Evolutionary conservation across 164 flowering plant species (phyloP).

Genomic region (Dillenia turbinata): DNA sequence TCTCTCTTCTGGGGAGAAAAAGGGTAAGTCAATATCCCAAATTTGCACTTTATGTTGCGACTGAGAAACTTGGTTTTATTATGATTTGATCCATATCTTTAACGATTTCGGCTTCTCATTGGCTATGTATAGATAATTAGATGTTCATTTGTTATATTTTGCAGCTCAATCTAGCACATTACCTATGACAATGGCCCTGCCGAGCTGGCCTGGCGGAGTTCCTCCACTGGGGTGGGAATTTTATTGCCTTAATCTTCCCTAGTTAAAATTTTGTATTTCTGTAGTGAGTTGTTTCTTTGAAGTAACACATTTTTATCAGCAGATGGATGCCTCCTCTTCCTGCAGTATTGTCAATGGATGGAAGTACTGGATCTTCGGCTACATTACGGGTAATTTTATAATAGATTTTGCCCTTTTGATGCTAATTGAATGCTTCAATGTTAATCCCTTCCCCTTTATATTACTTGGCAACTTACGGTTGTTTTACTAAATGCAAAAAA

Average conservation of each 20-base stretch:
- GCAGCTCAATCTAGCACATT: slow-evolving; percentile 26
- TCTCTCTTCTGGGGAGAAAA: neutral
- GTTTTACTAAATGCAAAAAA: slow-evolving; percentile 4
- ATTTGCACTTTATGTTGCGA: neutral
- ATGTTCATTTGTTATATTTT: neutral
- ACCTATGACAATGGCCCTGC: slow-evolving; percentile 16
- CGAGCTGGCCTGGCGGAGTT: slow-evolving; percentile 31
- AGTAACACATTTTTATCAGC: neutral
- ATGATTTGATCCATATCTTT: neutral
- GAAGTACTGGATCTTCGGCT: slow-evolving; percentile 7
- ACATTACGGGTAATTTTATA: neutral
- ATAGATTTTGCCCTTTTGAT: neutral
- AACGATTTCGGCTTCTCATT: neutral
- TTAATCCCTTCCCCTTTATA: neutral
- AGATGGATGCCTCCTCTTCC: slow-evolving; percentile 13
- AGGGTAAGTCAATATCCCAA: slow-evolving; percentile 10
- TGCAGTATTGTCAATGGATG: slow-evolving; percentile 5
- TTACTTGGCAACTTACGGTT: neutral
- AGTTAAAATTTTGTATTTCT: neutral
- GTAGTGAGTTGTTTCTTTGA: slow-evolving; percentile 6
- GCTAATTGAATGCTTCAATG: neutral
- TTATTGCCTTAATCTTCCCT: neutral
- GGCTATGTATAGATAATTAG: too few species aligned
- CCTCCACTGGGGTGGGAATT: slow-evolving; percentile 28
- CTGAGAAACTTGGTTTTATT: neutral